phyloP scores from a whole-genome alignment of 768 basidiomycete genomes.

The Porpolomopsis calyptriformis region DNA sequence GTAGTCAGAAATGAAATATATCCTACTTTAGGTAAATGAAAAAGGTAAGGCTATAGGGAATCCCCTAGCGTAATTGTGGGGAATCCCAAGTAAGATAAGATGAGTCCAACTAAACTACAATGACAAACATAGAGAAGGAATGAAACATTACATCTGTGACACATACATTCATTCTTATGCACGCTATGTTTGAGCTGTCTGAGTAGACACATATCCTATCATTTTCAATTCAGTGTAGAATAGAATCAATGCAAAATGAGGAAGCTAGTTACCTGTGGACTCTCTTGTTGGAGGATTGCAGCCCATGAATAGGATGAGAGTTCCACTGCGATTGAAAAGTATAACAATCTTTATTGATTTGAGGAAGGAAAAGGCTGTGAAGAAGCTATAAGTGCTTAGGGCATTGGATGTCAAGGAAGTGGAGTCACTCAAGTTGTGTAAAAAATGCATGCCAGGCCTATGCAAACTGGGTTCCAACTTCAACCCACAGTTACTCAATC shows the following conservation, averaged over 20 bases:
- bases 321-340: constrained; percentile 24
- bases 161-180: constrained; percentile 3
- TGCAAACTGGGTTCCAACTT: constrained; percentile 24
- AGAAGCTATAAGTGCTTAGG: constrained; percentile 30
- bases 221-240: not conserved
- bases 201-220: constrained; percentile 7
- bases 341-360: constrained; percentile 19
- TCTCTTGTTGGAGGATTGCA: constrained; percentile 8
- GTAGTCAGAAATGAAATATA: no score
- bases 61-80: no score
- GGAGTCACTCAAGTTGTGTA: constrained; percentile 18
- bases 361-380: constrained; percentile 22
- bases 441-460: constrained; percentile 30
- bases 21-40: no score
- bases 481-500: constrained; percentile 34
- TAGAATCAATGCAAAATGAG: not conserved
- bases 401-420: constrained; percentile 19
- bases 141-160: no score
- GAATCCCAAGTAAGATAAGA: no score
- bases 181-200: constrained; percentile 3
- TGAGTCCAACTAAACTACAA: no score
- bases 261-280: constrained; percentile 3
- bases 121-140: no score
- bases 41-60: no score
- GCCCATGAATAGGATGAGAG: constrained; percentile 18